These are phyloP conservation scores for Glycine tomentella DNA, from an alignment of 306 rosid genomes.

Conservation along the genomic window DNA sequence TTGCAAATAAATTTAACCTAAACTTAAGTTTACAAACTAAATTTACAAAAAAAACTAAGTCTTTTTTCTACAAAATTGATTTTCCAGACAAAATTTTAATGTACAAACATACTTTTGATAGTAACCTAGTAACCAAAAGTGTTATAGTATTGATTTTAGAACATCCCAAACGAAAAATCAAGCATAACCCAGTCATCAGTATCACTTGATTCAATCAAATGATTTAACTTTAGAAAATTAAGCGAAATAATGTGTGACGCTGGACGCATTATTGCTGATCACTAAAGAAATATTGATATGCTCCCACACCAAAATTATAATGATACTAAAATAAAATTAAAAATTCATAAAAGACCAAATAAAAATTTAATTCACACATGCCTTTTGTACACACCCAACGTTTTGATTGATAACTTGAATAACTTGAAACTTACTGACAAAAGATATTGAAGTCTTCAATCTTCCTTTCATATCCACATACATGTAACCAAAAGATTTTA, in stretches of 20 bases:
- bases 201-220: not conserved
- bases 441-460: conserved; percentile 1
- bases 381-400: not conserved
- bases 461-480: conserved; percentile 8
- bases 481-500: conserved; percentile 30
- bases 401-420: not conserved
- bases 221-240: not conserved
- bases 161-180: too few species aligned
- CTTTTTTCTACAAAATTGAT: too few species aligned
- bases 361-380: not conserved
- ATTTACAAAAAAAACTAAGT: too few species aligned
- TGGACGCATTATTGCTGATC: not conserved
- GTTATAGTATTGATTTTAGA: too few species aligned
- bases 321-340: not conserved
- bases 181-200: not conserved
- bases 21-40: too few species aligned
- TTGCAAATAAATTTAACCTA: too few species aligned
- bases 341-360: not conserved
- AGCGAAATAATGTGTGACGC: not conserved
- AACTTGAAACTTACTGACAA: not conserved
- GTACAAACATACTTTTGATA: too few species aligned
- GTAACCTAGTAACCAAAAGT: too few species aligned
- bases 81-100: too few species aligned
- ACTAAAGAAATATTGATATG: not conserved
- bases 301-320: not conserved